These are phyloP conservation scores for Graphilbum sp. DNA, from an alignment of 2,329 filamentous ascomycete species.

Conservation along the genomic window DNA sequence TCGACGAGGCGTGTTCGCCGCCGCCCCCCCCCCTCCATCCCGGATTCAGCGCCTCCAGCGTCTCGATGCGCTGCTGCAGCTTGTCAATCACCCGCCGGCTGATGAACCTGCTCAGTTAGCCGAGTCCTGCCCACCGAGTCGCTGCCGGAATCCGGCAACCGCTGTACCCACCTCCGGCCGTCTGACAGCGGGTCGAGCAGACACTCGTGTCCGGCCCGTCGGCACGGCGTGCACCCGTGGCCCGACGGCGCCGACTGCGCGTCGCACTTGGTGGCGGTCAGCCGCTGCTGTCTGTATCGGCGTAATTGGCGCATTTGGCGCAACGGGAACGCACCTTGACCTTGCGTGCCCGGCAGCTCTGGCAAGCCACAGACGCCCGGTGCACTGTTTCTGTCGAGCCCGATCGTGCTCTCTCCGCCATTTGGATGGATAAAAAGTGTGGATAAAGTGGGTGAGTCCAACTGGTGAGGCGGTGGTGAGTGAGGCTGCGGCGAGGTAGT, in stretches of 20 bases:
- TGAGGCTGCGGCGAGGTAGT: no score
- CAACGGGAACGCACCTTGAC: constrained; percentile 1
- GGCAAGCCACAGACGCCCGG: constrained; percentile 3
- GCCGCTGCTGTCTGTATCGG: no score
- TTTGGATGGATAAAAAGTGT: no score
- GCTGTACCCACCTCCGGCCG: neutral
- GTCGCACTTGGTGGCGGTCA: constrained; percentile 1
- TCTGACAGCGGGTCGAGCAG: constrained; percentile 3
- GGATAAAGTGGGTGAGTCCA: no score
- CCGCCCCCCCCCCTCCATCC: no score
- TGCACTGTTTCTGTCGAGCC: neutral
- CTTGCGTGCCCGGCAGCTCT: constrained; percentile 3
- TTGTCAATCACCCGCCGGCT: constrained; percentile 2
- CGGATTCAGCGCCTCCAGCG: constrained; percentile 1
- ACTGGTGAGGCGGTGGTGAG: no score
- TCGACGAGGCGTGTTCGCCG: no score
- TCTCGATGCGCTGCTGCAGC: constrained; percentile 4
- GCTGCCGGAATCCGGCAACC: neutral
- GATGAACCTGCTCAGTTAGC: neutral
- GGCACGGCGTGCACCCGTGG: constrained; percentile 2
- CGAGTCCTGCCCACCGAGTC: no score
- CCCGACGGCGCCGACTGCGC: constrained; percentile 1
- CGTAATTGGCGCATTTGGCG: no score
- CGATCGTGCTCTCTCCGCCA: no score
- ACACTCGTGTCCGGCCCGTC: constrained; percentile 2